Base-by-base conservation (phyloP, 331 rosid genomes). In the Rosa hybrid region DNA sequence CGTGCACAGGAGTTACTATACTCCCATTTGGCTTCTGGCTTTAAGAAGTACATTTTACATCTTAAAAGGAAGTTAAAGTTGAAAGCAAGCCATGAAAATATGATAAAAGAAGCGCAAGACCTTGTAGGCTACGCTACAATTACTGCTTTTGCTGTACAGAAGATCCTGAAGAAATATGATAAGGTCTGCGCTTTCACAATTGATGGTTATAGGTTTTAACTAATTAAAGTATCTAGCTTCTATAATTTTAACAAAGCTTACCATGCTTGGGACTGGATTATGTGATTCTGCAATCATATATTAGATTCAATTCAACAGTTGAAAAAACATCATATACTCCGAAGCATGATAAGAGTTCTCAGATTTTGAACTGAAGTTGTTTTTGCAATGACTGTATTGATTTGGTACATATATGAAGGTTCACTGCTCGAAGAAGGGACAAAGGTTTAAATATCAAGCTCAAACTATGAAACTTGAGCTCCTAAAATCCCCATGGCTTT, bases 91-190 rank as follows among this genome's bases (percentile, higher is more conserved):
- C 78, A 54, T 2, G 54, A 7, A 3, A 42, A 42, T 42, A 39
- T 75, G 56, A 42, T 75, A 12, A 59, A 75, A 12, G 70, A 75
- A 39, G 79, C 54, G 13, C 45, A 60, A n/a, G 42, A 75, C 14
- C 79, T 59, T 59, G 42, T 59, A 23, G 45, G 23, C n/a, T 75
- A 75, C 42, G 79, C 79, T 20, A 59, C 51, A 39, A 14, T 57
- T 69, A 75, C 62, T 42, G 54, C 71, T 2, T 12, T 75, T 59
- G 71, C 79, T 41, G 4, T 76, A 10, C 60, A 7, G 27, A 76
- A 76, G 27, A 76, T 76, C 27, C 23, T 76, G 12, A 76, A 76
- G 72, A 76, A 76, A 62, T 76, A 76, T 44, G 80, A 76, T 71
- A 76, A 76, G 71, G 72, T 76, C 6, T 54, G 60, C 54, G 54